Percentiles rank a stretch among this genome's conserved stretches.
phyloP scores from a whole-genome alignment of 305 asterid species.

The Fraxinus xanthoxyloides region DNA sequence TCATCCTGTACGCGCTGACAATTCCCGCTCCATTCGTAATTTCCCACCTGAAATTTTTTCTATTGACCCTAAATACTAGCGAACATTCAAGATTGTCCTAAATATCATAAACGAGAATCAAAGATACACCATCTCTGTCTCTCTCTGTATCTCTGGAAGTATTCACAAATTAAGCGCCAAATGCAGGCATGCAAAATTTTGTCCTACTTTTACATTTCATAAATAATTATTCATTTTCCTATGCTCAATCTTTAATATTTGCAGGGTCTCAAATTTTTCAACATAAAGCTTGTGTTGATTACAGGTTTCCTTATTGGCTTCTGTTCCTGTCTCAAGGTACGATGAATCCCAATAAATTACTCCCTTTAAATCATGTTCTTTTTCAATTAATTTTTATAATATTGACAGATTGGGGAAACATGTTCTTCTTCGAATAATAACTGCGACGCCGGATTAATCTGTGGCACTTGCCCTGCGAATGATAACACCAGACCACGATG shows the following conservation, averaged over 20 bases:
- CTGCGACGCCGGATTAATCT: conserved; percentile 65
- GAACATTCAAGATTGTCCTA: neutral
- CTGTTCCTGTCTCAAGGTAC: conserved; percentile 45
- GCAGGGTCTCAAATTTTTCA: conserved; percentile 27
- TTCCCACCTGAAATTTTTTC: neutral
- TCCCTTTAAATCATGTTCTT: neutral
- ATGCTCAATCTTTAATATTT: neutral
- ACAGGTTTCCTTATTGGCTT: conserved; percentile 30
- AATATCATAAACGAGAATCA: neutral
- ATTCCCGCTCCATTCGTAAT: neutral
- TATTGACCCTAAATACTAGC: neutral
- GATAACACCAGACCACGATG: conserved; percentile 78
- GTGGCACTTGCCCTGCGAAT: conserved; percentile 57
- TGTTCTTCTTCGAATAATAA: conserved; percentile 44
- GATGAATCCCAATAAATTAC: neutral
- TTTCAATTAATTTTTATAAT: neutral
- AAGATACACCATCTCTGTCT: neutral
- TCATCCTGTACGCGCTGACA: neutral
- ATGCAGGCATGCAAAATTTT: conserved; percentile 30
- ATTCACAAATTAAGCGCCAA: conserved; percentile 1
- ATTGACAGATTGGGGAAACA: conserved; percentile 70
- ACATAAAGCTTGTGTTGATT: conserved; percentile 28
- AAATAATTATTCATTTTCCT: neutral
- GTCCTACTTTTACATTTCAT: neutral
- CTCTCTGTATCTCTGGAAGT: neutral